Evolutionary conservation across 257 asterid species (phyloP).

Genomic region (Przewalskia tangutica): DNA sequence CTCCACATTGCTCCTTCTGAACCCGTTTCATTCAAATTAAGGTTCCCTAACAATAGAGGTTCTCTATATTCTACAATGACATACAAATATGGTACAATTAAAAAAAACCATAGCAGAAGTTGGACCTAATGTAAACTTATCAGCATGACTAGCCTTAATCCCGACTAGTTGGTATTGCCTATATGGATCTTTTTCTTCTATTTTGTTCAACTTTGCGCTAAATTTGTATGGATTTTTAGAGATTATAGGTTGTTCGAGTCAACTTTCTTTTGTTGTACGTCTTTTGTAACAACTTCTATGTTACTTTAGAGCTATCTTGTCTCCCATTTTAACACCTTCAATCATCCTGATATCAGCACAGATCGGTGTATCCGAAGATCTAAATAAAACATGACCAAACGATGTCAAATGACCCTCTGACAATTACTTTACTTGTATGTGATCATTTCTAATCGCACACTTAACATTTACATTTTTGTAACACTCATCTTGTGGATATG

Average conservation of each 20-base stretch:
- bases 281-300: background rate
- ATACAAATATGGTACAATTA: background rate
- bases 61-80: background rate
- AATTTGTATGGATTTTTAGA: background rate
- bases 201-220: background rate
- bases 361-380: background rate
- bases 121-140: background rate
- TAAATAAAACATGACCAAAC: background rate
- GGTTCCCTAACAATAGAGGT: background rate
- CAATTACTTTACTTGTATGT: background rate
- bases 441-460: background rate
- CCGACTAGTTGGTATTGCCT: background rate
- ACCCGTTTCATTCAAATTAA: background rate
- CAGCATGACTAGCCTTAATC: background rate
- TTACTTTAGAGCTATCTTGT: background rate
- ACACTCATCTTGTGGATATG: background rate
- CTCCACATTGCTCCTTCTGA: background rate
- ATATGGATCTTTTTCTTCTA: background rate
- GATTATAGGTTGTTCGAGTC: background rate
- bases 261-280: background rate
- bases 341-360: no score
- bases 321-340: background rate
- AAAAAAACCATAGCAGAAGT: background rate
- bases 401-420: background rate
- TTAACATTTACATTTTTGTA: background rate